Percentiles rank a stretch among this genome's conserved stretches.
Conservation (phyloP, 2,329 filamentous ascomycete genomes). For the Coniella vitis region DNA sequence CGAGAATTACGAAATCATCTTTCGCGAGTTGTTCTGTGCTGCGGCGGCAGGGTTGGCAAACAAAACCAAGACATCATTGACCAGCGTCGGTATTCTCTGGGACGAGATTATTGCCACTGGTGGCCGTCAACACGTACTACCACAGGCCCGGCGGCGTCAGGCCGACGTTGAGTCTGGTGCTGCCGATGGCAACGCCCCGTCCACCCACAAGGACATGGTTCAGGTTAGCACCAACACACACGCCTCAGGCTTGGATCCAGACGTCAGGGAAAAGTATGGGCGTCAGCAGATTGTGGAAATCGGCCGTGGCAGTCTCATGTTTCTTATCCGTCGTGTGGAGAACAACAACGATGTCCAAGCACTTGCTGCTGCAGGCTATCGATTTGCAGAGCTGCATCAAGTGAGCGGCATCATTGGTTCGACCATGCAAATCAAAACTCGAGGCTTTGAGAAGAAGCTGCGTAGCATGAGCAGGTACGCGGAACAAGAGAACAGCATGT, state of each 20-base stretch:
- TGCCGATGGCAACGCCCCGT: conserved; percentile 10
- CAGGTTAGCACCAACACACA: conserved; percentile 11
- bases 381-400: conserved; percentile 66
- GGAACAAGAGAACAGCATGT: conserved; percentile 33
- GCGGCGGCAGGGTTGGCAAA: conserved; percentile 69
- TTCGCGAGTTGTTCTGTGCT: conserved; percentile 77
- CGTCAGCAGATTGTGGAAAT: conserved; percentile 27
- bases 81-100: conserved; percentile 62
- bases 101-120: conserved; percentile 69
- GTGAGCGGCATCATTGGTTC: conserved; percentile 62
- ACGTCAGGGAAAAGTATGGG: conserved; percentile 35
- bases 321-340: conserved; percentile 62
- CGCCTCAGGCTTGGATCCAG: conserved; percentile 21
- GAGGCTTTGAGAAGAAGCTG: conserved; percentile 55
- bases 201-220: conserved; percentile 11
- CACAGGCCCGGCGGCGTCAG: conserved; percentile 3
- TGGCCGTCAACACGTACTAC: conserved; percentile 15
- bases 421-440: conserved; percentile 65
- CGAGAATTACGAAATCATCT: conserved; percentile 66
- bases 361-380: conserved; percentile 65
- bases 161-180: conserved; percentile 5
- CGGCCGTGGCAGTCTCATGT: conserved; percentile 72
- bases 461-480: conserved; percentile 57
- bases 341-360: conserved; percentile 51
- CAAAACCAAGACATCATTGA: conserved; percentile 55